These are phyloP conservation scores for Hymenoscyphus scutula DNA, from an alignment of 2,329 filamentous ascomycete species.

Conservation along the genomic window DNA sequence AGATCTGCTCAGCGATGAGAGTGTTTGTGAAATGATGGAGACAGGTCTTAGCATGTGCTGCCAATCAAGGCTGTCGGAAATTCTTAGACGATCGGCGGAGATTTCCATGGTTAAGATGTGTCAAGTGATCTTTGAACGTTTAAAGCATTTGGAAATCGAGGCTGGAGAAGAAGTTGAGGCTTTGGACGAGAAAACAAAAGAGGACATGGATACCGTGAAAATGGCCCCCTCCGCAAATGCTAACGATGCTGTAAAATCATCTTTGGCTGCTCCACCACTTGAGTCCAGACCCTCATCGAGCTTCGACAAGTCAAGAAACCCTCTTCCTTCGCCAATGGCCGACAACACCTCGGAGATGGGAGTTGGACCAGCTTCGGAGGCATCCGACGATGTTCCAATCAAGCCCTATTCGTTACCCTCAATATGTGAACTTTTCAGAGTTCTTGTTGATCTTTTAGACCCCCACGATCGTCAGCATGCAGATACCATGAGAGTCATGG, in stretches of 20 bases:
- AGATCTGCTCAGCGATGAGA: constrained; percentile 92
- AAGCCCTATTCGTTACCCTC: constrained; percentile 92
- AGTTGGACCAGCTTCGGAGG: constrained; percentile 32
- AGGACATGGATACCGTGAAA: constrained; percentile 72
- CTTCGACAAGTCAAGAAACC: constrained; percentile 40
- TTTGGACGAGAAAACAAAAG: constrained; percentile 63
- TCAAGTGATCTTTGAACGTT: constrained; percentile 91
- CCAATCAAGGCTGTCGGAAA: constrained; percentile 84
- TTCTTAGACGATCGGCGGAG: constrained; percentile 86
- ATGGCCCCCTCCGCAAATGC: constrained; percentile 78
- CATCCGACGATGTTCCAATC: constrained; percentile 51
- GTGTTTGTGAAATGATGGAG: constrained; percentile 99
- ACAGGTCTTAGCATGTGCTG: constrained; percentile 96
- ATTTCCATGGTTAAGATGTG: constrained; percentile 99
- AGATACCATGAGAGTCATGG: constrained; percentile 96
- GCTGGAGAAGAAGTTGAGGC: constrained; percentile 64
- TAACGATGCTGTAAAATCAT: constrained; percentile 54
- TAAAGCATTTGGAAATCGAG: constrained; percentile 83
- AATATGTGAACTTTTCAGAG: constrained; percentile 89
- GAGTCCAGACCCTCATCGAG: constrained; percentile 42
- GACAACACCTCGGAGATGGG: constrained; percentile 29
- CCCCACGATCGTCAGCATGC: constrained; percentile 91
- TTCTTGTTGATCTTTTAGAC: constrained; percentile 89
- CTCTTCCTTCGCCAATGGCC: constrained; percentile 18
- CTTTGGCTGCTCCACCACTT: constrained; percentile 44